phyloP scores from a whole-genome alignment of 805 yeast species.

The Tetrapisispora fleetii region DNA sequence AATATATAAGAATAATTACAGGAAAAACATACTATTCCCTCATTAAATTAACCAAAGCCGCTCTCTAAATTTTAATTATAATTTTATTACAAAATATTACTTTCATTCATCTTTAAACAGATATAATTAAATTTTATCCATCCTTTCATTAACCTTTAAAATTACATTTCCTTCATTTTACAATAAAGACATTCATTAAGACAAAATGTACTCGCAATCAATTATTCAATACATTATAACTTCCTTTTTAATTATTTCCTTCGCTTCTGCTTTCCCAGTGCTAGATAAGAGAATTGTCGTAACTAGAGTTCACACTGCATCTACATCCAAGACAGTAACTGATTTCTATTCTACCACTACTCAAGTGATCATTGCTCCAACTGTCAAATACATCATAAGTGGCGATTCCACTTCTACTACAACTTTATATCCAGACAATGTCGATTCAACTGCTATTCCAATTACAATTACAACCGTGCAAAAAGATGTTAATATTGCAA shows the following conservation, averaged over 20 bases:
- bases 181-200: neutral
- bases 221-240: neutral
- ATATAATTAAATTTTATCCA: neutral
- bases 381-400: slow-evolving; percentile 32
- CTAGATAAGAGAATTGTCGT: slow-evolving; percentile 33
- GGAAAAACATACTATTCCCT: neutral
- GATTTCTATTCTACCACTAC: slow-evolving; percentile 34
- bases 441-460: slow-evolving; percentile 29
- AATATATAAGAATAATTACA: neutral
- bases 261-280: slow-evolving; percentile 20
- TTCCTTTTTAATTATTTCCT: slow-evolving; percentile 2
- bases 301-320: slow-evolving; percentile 49
- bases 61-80: neutral
- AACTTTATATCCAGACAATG: slow-evolving; percentile 28
- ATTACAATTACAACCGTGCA: slow-evolving; percentile 24
- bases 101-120: neutral
- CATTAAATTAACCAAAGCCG: neutral
- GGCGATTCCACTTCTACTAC: slow-evolving; percentile 32
- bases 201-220: slow-evolving; percentile 1
- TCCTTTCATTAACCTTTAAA: too few species aligned
- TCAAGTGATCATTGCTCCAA: slow-evolving; percentile 32
- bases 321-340: slow-evolving; percentile 37
- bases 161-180: neutral
- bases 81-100: neutral
- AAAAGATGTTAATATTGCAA: slow-evolving; percentile 7